Evolutionary conservation across 495 filamentous ascomycete species (phyloP), one percentile per base, ranked within the genome.

Genomic region (Neurospora sp.): DNA sequence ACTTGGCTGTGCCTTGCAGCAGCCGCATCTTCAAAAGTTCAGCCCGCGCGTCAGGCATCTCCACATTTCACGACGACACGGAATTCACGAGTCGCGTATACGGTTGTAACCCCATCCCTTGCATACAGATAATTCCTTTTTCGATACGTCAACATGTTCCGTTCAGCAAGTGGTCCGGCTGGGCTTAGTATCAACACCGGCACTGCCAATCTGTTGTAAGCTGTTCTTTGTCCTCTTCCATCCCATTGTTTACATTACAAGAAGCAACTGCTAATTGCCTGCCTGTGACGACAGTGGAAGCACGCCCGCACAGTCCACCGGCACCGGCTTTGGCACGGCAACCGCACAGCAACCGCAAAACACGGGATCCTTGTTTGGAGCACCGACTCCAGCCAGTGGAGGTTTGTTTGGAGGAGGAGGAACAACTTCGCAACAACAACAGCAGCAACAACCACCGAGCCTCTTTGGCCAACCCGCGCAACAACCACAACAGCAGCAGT

Each of bases 131-230:
- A 8, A 31, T 31, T 14, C 31, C 22, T 0, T 35, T 35, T 35
- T 35, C 27, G 18, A 22, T 31, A 4, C 42, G 42, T 53, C n/a
- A 53, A 22, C 46, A 61, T 61, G 53, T 61, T 61, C 6, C 84
- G 88, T 77, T 90, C 90, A 46, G 84, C 88, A 59, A 93, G 91
- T 82, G 87, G 90, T 73, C 87, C 91, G 35, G 87, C 85, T 22
- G 90, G 89, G 71, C 84, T 94, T 71, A 92, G 89, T 72, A 92
- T 96, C 78, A 94, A 93, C 79, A 96, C 92, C n/a, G 87, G 83
- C 61, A 85, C 89, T 42, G 88, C 91, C 71, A 92, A 91, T 82
- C 85, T 91, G 46, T 86, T 92, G 78, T 93, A 76, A 9, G 42
- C n/a, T n/a, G 18, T 44, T 14, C 4, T 14, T 40, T 77, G 84